phyloP scores from a whole-genome alignment of 148 eudicot genomes.

The Diospyros kaki region DNA sequence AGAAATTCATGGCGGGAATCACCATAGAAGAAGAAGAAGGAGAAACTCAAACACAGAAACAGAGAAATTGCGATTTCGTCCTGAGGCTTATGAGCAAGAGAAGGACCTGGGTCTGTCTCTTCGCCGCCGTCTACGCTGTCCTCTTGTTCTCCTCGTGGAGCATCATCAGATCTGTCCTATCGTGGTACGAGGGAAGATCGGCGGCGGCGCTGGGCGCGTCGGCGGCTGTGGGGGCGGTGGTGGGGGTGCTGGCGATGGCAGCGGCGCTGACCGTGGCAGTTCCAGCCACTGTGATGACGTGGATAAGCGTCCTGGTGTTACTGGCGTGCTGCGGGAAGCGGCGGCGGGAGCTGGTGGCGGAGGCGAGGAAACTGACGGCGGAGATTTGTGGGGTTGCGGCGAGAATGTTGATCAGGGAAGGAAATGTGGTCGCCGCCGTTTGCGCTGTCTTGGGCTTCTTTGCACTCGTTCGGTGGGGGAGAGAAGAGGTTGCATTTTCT shows the following conservation, averaged over 20 bases:
- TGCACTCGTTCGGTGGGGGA: neutral
- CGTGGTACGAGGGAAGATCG: constrained; percentile 35
- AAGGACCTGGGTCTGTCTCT: constrained; percentile 46
- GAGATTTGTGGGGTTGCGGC: constrained; percentile 50
- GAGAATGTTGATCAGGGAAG: constrained; percentile 21
- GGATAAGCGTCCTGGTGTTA: constrained; percentile 59
- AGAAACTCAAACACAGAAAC: too few species aligned
- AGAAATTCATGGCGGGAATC: neutral
- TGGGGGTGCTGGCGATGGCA: constrained; percentile 70
- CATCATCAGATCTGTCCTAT: constrained; percentile 37
- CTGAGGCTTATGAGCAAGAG: constrained; percentile 42
- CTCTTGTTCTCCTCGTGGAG: constrained; percentile 43
- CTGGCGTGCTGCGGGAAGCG: constrained; percentile 36
- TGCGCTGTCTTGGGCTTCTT: constrained; percentile 7
- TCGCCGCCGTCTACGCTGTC: constrained; percentile 31
- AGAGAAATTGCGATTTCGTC: constrained; percentile 1
- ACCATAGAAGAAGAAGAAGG: neutral
- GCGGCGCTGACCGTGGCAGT: constrained; percentile 73
- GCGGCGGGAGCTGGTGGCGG: constrained; percentile 35
- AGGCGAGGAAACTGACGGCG: constrained; percentile 48
- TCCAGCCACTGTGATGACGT: constrained; percentile 63
- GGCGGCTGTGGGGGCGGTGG: constrained; percentile 53
- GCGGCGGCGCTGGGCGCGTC: constrained; percentile 64
- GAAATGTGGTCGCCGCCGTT: constrained; percentile 10
- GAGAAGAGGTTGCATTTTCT: constrained; percentile 5